phyloP scores from a whole-genome alignment of 2,329 filamentous ascomycete genomes.

The Penicillium sp. region DNA sequence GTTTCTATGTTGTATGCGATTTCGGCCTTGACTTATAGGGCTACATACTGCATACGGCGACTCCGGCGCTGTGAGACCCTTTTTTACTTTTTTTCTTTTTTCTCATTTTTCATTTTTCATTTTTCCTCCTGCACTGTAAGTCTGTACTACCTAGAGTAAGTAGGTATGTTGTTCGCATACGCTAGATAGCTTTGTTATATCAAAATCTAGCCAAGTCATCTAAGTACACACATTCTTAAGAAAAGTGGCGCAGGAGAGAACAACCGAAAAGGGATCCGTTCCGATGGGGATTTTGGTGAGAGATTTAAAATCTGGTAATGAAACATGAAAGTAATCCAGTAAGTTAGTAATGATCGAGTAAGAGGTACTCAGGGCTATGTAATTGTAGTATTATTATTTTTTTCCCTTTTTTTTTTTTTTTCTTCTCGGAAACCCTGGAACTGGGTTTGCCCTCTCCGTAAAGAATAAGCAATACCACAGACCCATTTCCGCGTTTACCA shows the following conservation, averaged over 20 bases:
- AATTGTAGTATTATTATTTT: neutral
- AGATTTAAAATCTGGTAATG: constrained; percentile 4
- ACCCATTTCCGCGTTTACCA: neutral
- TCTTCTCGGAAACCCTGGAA: constrained; percentile 21
- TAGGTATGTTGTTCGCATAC: neutral
- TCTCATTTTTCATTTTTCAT: too few relatives aligned
- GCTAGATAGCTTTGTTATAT: neutral
- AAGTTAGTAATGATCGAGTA: neutral
- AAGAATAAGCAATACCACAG: constrained; percentile 17
- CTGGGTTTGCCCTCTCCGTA: constrained; percentile 22
- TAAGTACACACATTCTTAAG: neutral
- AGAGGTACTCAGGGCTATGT: neutral
- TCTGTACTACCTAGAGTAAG: neutral
- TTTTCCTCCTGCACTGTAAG: too few relatives aligned
- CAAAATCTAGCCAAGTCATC: neutral
- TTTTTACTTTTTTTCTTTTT: neutral
- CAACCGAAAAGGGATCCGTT: neutral
- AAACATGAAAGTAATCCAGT: neutral
- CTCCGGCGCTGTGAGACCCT: constrained; percentile 8
- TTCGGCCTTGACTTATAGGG: constrained; percentile 6
- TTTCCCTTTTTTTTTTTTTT: constrained; percentile 6
- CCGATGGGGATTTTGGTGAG: neutral
- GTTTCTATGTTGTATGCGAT: constrained; percentile 1
- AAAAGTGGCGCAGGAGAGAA: neutral
- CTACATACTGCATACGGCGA: constrained; percentile 11